These are phyloP conservation scores for Sporothrix globosa DNA, from an alignment of 2,329 filamentous ascomycete genomes.

Conservation along the genomic window DNA sequence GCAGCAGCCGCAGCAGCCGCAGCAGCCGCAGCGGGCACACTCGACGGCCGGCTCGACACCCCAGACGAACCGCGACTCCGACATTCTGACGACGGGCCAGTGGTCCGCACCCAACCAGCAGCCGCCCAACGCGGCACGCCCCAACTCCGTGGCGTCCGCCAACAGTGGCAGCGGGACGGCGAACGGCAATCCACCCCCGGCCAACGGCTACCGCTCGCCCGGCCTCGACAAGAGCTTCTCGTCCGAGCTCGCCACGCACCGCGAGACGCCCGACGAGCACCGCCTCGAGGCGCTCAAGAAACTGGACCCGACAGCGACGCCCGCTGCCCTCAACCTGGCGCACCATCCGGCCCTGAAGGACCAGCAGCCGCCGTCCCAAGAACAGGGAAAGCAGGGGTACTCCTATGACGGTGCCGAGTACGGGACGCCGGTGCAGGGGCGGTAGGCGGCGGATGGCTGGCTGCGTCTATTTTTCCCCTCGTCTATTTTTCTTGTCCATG, in stretches of 20 bases:
- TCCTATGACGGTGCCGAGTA: constrained; percentile 11
- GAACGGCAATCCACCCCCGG: not conserved
- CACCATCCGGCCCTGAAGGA: not conserved
- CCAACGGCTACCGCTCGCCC: constrained; percentile 45
- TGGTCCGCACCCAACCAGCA: constrained; percentile 47
- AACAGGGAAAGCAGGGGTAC: not conserved
- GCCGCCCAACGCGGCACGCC: constrained; percentile 39
- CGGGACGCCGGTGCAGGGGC: constrained; percentile 1
- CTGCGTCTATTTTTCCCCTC: not conserved
- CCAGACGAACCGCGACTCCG: constrained; percentile 40
- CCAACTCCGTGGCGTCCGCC: constrained; percentile 44
- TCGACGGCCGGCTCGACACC: not conserved
- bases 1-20: constrained; percentile 36
- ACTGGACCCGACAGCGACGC: constrained; percentile 34
- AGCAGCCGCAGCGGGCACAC: constrained; percentile 37
- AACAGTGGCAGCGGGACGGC: constrained; percentile 30
- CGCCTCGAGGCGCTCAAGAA: constrained; percentile 39
- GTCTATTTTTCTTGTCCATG: not conserved
- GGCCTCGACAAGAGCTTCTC: constrained; percentile 48
- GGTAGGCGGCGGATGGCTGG: not conserved
- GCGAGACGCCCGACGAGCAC: constrained; percentile 53
- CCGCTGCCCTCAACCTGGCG: not conserved
- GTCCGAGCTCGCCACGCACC: constrained; percentile 52
- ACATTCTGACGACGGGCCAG: constrained; percentile 41
- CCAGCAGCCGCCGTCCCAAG: not conserved